Base-by-base conservation (phyloP, 2,329 filamentous ascomycete species). In the Diplodia scrobiculata region DNA sequence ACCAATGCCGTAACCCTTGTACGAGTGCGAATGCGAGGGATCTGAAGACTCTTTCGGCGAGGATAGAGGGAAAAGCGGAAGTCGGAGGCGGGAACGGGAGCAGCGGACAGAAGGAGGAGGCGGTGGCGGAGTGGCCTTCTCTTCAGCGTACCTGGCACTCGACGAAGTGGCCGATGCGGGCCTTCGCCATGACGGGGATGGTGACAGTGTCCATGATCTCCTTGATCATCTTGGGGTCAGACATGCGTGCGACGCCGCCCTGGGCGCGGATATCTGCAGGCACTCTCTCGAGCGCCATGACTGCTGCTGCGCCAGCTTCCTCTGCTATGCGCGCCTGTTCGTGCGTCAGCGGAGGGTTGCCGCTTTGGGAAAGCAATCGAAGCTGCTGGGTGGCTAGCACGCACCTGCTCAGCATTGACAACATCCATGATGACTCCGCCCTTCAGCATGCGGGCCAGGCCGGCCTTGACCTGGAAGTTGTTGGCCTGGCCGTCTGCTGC, bases 341-440 rank as follows among this genome's bases (percentile, higher is more conserved):
- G 53, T 17, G 53, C n/a, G 63, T 55, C 41, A 54, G 32, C 32
- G n/a, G 21, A 17, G 17, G 17, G 2, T 34, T 29, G 6, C n/a
- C 21, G 3, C 2, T 29, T 14, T 27, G 7, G 48, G 27, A n/a
- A 17, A 21, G 21, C 45, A 52, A 50, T 45, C 51, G 51, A n/a
- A 32, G 7, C 41, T 4, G 29, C 29, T 9, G 29, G 29, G 29
- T 32, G 29, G 29, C 1, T 32, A 27, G n/a, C 14, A 13, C 73
- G 66, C 77, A 87, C 87, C 82, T 91, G 93, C 76, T 91, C 90
- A 29, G 92, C 91, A 78, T 94, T 91, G 69, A 96, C 92, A 67
- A 98, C 95, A 80, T 99, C 95, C 95, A 99, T 99, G 81, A 99
- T 99, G 71, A 99, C 95, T 74, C 95, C 95, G 77, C 95, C 95